Percentiles rank a stretch among this genome's conserved stretches.
phyloP scores from a whole-genome alignment of 2,329 filamentous ascomycete species.

The Dichotomopilus funicola region DNA sequence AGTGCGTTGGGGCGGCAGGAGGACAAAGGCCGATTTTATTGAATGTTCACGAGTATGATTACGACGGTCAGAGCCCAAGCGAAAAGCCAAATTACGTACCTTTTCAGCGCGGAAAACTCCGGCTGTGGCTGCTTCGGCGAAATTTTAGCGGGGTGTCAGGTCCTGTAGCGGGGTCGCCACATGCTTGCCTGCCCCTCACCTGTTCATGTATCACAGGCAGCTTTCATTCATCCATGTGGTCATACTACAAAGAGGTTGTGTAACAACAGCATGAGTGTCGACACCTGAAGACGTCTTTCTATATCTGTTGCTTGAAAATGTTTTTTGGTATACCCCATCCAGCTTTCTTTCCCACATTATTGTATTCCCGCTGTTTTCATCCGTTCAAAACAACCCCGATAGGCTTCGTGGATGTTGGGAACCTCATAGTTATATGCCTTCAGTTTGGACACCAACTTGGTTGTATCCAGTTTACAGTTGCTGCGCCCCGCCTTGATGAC shows the following conservation, averaged over 20 bases:
- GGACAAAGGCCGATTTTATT: not conserved
- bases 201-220: too few species aligned
- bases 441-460: constrained; percentile 55
- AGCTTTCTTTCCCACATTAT: constrained; percentile 28
- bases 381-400: constrained; percentile 54
- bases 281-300: not conserved
- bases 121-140: not conserved
- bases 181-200: too few species aligned
- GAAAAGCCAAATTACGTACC: constrained; percentile 7
- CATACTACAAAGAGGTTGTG: not conserved
- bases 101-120: constrained; percentile 3
- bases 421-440: constrained; percentile 52
- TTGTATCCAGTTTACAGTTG: constrained; percentile 59
- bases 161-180: too few species aligned
- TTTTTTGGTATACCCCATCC: not conserved
- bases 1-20: not conserved
- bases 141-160: not conserved
- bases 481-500: constrained; percentile 61
- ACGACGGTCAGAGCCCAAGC: constrained; percentile 2
- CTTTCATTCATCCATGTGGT: too few species aligned
- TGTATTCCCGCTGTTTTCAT: constrained; percentile 52
- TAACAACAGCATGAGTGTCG: not conserved
- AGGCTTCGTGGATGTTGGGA: constrained; percentile 57
- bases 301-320: not conserved
- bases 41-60: not conserved